Conservation (phyloP, 2,329 filamentous ascomycete genomes). For the Torrubiella hemipterigena region DNA sequence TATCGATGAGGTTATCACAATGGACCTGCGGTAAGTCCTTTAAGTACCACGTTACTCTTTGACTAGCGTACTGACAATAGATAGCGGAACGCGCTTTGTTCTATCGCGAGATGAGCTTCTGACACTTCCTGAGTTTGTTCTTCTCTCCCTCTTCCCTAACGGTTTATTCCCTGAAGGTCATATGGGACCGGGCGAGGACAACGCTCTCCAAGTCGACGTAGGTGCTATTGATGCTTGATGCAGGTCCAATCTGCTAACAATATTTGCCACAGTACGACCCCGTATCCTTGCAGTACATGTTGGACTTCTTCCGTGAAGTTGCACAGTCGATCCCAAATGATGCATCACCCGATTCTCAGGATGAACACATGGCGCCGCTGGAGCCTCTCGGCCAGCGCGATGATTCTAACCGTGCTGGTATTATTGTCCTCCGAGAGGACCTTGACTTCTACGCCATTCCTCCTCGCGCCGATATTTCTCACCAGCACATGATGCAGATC, state of each 20-base stretch:
- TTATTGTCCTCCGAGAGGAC: conserved; percentile 93
- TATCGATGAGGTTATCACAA: conserved; percentile 85
- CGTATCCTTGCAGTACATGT: conserved; percentile 93
- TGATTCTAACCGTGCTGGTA: conserved; percentile 85
- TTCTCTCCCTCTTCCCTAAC: conserved; percentile 95
- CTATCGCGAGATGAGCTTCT: conserved; percentile 90
- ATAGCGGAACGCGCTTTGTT: conserved; percentile 82
- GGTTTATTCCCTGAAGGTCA: conserved; percentile 96
- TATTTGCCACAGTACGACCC: conserved; percentile 70
- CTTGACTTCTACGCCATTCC: conserved; percentile 97
- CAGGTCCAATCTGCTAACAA: conserved; percentile 5
- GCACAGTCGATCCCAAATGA: conserved; percentile 88
- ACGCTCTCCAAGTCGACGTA: conserved; percentile 96
- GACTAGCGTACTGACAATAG: conserved; percentile 14
- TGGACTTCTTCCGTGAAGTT: conserved; percentile 94
- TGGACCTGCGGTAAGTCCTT: conserved; percentile 71
- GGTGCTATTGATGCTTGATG: conserved; percentile 25
- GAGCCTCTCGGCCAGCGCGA: conserved; percentile 58
- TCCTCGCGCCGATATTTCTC: conserved; percentile 69
- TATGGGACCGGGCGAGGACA: conserved; percentile 83
- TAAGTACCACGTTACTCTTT: no score
- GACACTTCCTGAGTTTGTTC: conserved; percentile 91
- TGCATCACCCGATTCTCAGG: conserved; percentile 52
- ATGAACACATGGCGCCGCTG: conserved; percentile 50
- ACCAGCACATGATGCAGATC: conserved; percentile 86